These are phyloP conservation scores for Neocucurbitaria cava DNA, from an alignment of 2,329 filamentous ascomycete species.

Conservation along the genomic window DNA sequence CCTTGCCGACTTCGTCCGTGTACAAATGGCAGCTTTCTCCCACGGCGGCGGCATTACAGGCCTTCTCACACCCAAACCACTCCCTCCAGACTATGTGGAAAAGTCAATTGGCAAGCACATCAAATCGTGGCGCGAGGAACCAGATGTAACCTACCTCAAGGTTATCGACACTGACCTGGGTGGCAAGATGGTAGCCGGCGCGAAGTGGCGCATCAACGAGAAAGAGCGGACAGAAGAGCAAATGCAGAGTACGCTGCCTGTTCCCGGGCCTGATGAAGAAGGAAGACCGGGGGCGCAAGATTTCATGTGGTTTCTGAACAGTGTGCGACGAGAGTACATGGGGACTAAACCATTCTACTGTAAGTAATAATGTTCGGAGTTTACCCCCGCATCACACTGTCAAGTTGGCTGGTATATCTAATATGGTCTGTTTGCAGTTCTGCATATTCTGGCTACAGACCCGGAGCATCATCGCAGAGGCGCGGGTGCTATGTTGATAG, in stretches of 20 bases:
- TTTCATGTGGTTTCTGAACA: constrained; percentile 36
- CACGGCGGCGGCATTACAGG: constrained; percentile 34
- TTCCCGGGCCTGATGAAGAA: constrained; percentile 31
- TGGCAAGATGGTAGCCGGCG: constrained; percentile 41
- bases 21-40: constrained; percentile 39
- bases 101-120: constrained; percentile 32
- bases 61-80: constrained; percentile 25
- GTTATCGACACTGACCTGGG: constrained; percentile 42
- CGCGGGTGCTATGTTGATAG: constrained; percentile 49
- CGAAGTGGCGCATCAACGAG: constrained; percentile 48
- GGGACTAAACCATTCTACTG: constrained; percentile 45
- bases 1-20: constrained; percentile 34
- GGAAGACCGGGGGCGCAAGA: constrained; percentile 32
- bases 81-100: constrained; percentile 24
- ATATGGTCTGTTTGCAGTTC: constrained; percentile 27
- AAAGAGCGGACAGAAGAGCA: constrained; percentile 41
- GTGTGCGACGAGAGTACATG: constrained; percentile 40
- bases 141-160: constrained; percentile 39
- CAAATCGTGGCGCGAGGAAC: constrained; percentile 34
- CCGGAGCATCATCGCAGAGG: constrained; percentile 52
- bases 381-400: too few species aligned
- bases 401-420: background rate
- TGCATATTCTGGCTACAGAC: constrained; percentile 44
- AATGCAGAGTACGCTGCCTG: constrained; percentile 37
- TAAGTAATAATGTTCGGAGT: constrained; percentile 14